phyloP scores from a whole-genome alignment of 371 early-diverging fungal species.

The Sporodiniella umbellata region DNA sequence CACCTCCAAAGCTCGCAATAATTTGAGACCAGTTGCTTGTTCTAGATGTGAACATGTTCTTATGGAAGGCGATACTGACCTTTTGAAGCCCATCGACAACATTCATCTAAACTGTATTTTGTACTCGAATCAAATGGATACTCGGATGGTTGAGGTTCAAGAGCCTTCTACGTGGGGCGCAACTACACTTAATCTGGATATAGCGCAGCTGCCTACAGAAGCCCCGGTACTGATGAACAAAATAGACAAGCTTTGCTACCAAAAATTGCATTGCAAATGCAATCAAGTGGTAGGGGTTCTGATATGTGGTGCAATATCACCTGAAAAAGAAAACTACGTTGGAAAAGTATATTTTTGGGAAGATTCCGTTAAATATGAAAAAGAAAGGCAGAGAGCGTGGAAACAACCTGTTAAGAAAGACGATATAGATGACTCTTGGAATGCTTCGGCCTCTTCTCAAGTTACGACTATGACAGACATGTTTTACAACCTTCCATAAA shows the following conservation, averaged over 20 bases:
- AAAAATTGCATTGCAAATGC: neutral
- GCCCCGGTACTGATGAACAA: neutral
- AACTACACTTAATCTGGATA: conserved; percentile 2
- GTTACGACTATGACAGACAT: neutral
- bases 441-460: neutral
- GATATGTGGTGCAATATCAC: conserved; percentile 1
- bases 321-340: neutral
- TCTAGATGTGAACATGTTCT: neutral
- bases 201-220: neutral
- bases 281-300: conserved; percentile 6
- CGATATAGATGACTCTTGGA: neutral
- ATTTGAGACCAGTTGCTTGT: neutral
- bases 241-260: conserved; percentile 7
- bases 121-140: neutral
- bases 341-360: conserved; percentile 16
- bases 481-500: neutral
- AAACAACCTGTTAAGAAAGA: neutral
- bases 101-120: neutral
- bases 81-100: neutral
- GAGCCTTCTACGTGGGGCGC: conserved; percentile 5
- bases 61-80: neutral
- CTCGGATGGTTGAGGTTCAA: neutral
- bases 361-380: neutral
- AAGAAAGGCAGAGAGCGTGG: neutral
- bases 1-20: neutral